Evolutionary conservation across 257 asterid species (phyloP).

Genomic region (Solanum pimpinellifolium): DNA sequence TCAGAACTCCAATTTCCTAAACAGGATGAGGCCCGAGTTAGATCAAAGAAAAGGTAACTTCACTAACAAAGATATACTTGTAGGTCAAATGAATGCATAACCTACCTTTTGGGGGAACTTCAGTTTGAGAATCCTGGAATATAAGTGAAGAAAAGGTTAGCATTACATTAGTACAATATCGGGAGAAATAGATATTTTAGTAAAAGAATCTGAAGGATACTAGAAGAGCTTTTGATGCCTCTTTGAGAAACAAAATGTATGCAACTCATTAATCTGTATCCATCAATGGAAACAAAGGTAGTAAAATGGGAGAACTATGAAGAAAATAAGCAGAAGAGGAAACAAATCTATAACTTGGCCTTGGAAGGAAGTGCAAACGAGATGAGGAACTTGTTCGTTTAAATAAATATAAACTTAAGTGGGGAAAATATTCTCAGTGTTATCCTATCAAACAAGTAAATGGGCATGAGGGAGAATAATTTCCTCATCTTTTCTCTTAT

Average conservation of each 20-base stretch:
- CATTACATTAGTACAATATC: neutral
- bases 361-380: neutral
- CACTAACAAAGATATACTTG: neutral
- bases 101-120: slow-evolving; percentile 52
- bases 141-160: slow-evolving; percentile 9
- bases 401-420: neutral
- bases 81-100: neutral
- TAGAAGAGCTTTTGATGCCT: neutral
- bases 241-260: neutral
- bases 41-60: neutral
- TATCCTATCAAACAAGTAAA: neutral
- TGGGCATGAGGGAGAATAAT: neutral
- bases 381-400: neutral
- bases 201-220: neutral
- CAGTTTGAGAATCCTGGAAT: slow-evolving; percentile 41
- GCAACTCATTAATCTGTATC: neutral
- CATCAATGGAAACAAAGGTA: neutral
- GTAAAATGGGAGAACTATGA: neutral
- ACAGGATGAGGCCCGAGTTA: neutral
- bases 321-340: neutral
- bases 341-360: neutral
- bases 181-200: neutral
- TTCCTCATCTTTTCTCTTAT: neutral
- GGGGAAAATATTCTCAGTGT: neutral
- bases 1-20: slow-evolving; percentile 33